Percentiles rank a stretch among this genome's conserved stretches.
Evolutionary conservation across 306 rosid species (phyloP).

Genomic region (Pueraria montana): DNA sequence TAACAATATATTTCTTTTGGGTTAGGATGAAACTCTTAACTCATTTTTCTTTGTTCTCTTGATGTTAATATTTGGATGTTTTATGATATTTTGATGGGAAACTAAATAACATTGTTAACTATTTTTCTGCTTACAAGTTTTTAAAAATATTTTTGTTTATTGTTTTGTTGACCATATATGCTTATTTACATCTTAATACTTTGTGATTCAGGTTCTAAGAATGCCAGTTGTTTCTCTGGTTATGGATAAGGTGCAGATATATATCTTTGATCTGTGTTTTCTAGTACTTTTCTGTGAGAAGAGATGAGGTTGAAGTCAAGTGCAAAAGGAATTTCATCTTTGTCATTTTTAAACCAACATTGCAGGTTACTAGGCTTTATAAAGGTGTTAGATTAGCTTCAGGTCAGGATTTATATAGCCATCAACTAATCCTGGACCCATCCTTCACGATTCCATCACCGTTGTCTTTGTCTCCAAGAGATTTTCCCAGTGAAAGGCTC

Average conservation of each 20-base stretch:
- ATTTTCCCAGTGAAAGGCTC: conserved; percentile 53
- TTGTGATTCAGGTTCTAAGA: conserved; percentile 77
- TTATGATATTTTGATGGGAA: not conserved
- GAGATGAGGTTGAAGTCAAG: conserved; percentile 35
- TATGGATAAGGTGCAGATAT: conserved; percentile 71
- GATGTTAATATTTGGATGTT: conserved; percentile 23
- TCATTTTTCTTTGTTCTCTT: conserved; percentile 33
- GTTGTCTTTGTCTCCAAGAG: conserved; percentile 51
- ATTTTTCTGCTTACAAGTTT: conserved; percentile 2
- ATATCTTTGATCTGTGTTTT: conserved; percentile 31
- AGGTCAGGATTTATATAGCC: conserved; percentile 80
- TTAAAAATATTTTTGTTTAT: not conserved
- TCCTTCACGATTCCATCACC: conserved; percentile 64
- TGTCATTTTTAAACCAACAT: conserved; percentile 45
- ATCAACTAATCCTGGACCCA: conserved; percentile 81
- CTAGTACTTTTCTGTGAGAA: conserved; percentile 33
- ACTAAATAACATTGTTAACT: conserved; percentile 34
- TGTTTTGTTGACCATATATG: conserved; percentile 34
- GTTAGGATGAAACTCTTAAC: conserved; percentile 36
- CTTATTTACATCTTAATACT: conserved; percentile 46
- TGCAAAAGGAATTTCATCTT: conserved; percentile 41
- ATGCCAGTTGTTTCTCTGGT: conserved; percentile 86
- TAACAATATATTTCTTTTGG: not conserved
- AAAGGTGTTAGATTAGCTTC: conserved; percentile 94
- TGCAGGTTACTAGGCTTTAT: conserved; percentile 72